A percentile compares a stretch with the other conserved stretches of the same genome.
phyloP scores from a whole-genome alignment of 1,284 basidiomycete species.

The Psilocybe mexicana region DNA sequence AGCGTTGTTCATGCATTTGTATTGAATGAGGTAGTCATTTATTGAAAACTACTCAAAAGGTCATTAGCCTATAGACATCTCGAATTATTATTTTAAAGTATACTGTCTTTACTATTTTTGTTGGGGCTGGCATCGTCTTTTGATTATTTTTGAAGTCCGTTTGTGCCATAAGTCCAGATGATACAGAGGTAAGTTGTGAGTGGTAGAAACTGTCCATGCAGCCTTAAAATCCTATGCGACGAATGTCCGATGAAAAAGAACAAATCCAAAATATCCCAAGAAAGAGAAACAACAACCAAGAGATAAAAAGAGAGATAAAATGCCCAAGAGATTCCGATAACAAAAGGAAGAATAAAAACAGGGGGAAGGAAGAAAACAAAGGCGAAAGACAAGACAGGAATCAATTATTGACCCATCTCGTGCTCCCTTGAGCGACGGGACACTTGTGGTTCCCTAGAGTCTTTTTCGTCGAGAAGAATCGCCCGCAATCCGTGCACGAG shows the following conservation, averaged over 20 bases:
- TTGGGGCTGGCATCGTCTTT: no score
- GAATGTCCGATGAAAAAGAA: conserved; percentile 6
- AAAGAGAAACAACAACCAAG: not conserved
- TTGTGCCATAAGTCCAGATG: not conserved
- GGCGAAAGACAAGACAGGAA: conserved; percentile 2
- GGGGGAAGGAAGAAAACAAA: conserved; percentile 13
- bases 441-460: conserved; percentile 53
- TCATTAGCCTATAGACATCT: no score
- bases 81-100: no score
- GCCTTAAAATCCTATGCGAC: not conserved
- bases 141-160: not conserved
- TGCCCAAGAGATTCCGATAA: conserved; percentile 11
- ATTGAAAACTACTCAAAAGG: no score
- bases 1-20: no score
- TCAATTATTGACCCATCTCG: conserved; percentile 43
- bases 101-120: no score
- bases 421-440: conserved; percentile 43
- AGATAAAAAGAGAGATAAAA: conserved; percentile 9
- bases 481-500: conserved; percentile 45
- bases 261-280: conserved; percentile 13
- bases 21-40: no score
- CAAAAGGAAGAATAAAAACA: conserved; percentile 6
- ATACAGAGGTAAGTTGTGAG: not conserved
- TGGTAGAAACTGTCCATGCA: conserved; percentile 1
- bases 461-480: conserved; percentile 50